Conservation (phyloP, 2,329 filamentous ascomycete genomes). For the Monosporascus sp. region DNA sequence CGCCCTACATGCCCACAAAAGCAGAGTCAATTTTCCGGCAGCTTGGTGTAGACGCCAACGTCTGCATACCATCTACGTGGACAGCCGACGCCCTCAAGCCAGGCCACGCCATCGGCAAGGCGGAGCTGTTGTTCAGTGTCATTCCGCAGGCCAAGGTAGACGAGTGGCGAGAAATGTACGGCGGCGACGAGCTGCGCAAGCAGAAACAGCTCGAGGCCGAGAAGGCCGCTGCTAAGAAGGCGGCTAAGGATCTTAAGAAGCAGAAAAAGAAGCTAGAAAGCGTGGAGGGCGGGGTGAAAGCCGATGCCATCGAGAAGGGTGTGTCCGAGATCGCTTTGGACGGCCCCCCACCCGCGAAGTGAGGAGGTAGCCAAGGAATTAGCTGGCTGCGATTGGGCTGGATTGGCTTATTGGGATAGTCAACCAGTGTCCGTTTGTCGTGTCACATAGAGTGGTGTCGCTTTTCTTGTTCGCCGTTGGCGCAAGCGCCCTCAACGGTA, state of each 20-base stretch:
- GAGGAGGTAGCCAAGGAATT: not conserved
- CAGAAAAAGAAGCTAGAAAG: not conserved
- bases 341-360: not conserved
- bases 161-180: slow-evolving; percentile 75
- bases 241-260: not conserved
- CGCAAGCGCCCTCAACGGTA: too few species aligned
- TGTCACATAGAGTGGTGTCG: too few species aligned
- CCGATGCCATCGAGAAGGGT: not conserved
- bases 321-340: not conserved
- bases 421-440: too few species aligned
- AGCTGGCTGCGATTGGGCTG: too few species aligned
- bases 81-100: slow-evolving; percentile 54
- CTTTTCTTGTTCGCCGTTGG: too few species aligned
- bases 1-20: slow-evolving; percentile 82
- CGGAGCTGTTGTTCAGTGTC: slow-evolving; percentile 72
- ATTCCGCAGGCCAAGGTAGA: slow-evolving; percentile 79
- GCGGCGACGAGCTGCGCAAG: slow-evolving; percentile 37
- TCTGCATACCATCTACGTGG: slow-evolving; percentile 65
- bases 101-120: slow-evolving; percentile 76
- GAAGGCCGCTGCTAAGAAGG: slow-evolving; percentile 47
- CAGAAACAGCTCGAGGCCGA: slow-evolving; percentile 29
- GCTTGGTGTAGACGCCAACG: slow-evolving; percentile 51
- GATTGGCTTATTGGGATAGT: too few species aligned
- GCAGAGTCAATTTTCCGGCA: slow-evolving; percentile 71
- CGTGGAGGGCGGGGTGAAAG: not conserved